phyloP scores from a whole-genome alignment of 2,329 filamentous ascomycete species.

The Zymoseptoria tritici region DNA sequence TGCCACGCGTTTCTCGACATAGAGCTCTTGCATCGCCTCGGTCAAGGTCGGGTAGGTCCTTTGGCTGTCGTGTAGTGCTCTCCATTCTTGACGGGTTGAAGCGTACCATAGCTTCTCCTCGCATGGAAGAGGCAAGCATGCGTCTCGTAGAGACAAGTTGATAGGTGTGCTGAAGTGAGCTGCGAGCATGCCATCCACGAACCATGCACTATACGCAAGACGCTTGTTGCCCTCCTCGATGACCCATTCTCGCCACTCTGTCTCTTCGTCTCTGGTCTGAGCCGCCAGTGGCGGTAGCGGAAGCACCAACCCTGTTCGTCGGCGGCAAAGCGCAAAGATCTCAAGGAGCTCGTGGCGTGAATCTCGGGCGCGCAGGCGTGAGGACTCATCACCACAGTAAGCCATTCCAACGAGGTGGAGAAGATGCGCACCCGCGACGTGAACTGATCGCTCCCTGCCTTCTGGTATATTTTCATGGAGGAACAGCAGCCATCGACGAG shows the following conservation, averaged over 20 bases:
- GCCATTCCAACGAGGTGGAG: constrained; percentile 10
- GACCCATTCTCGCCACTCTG: constrained; percentile 15
- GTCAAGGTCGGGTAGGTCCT: constrained; percentile 29
- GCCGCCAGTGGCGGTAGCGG: background rate
- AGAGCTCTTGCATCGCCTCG: constrained; percentile 39
- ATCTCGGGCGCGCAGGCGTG: constrained; percentile 1
- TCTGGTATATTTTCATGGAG: background rate
- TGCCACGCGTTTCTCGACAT: constrained; percentile 43
- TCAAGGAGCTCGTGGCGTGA: background rate
- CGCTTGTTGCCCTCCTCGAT: constrained; percentile 14
- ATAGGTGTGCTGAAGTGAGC: constrained; percentile 15
- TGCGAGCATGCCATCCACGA: constrained; percentile 20
- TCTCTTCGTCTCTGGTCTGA: background rate
- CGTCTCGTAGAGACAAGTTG: constrained; percentile 12
- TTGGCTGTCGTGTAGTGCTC: constrained; percentile 8
- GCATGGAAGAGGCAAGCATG: constrained; percentile 19
- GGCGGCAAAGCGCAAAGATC: constrained; percentile 1
- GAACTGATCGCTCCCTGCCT: background rate
- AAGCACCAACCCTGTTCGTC: background rate
- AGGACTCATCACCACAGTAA: constrained; percentile 7
- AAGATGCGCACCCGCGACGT: constrained; percentile 2
- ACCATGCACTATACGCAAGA: constrained; percentile 20
- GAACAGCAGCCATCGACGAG: constrained; percentile 8
- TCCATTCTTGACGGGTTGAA: constrained; percentile 18
- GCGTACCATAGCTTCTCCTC: constrained; percentile 24